Evolutionary conservation across 257 asterid species (phyloP), one percentile per base, ranked within the genome.

Genomic region (Asclepias syriaca): DNA sequence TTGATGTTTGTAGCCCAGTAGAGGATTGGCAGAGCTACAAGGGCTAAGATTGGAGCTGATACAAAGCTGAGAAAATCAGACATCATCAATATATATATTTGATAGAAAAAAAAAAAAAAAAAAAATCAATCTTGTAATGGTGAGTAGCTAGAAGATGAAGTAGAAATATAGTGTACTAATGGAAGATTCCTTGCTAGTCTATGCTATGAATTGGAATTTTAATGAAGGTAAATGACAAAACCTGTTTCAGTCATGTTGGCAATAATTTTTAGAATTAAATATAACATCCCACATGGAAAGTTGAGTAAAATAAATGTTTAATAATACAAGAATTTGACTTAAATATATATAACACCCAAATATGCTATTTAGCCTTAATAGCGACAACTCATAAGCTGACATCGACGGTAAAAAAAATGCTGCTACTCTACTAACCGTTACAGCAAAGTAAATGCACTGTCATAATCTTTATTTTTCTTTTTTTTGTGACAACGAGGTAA

Each of bases 11-110:
- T 43, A 3, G 75, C 84, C 81, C 83, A 81, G 72, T 71, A 79
- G 37, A 83, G 50, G 56, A 79, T 6, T 6, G 86, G 84, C 12
- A 81, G 48, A 22, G 77, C 74, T 5, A 82, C n/a, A 67, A 83
- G 68, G 43, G 84, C 76, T 7, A 85, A 37, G 1, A 80, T 19
- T 27, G 74, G 66, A 24, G 24, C n/a, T 63, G 84, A 75, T 60
- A 70, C 66, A 11, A 56, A 53, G 64, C 18, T 58, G 78, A 79
- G 79, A 55, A 66, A 59, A 74, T 81, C 81, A 49, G 85, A 29
- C 87, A 79, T 78, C 5, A 34, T 34, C 39, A 34, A 34, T 34
- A 34, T 34, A 34, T 34, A 34, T 34, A 34, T 34, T 34, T 34
- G 37, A 34, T 8, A 57, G 37, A 57, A 15, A 57, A 21, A 14